Conservation (phyloP, 495 filamentous ascomycete species). For the Penicillium lagena region DNA sequence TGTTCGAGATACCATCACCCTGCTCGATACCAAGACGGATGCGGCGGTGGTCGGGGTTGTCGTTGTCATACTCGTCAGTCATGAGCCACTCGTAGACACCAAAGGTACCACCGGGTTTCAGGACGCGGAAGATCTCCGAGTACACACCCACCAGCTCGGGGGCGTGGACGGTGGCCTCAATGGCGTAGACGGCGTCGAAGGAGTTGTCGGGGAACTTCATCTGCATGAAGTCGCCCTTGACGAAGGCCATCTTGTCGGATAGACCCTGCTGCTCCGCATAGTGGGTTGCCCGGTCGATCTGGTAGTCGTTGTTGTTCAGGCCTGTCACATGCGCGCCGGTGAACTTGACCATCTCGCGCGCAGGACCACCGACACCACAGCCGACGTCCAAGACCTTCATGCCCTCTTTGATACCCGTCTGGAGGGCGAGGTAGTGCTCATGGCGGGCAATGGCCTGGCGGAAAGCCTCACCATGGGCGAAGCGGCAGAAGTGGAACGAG, state of each 20-base stretch:
- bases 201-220: conserved; percentile 89
- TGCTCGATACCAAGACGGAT: conserved; percentile 95
- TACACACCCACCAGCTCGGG: conserved; percentile 94
- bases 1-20: conserved; percentile 97
- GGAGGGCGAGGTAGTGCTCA: conserved; percentile 94
- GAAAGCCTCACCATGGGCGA: conserved; percentile 82
- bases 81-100: conserved; percentile 99
- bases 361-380: conserved; percentile 96
- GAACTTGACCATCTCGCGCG: conserved; percentile 95
- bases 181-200: conserved; percentile 97
- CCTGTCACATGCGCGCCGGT: conserved; percentile 83
- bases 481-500: conserved; percentile 98
- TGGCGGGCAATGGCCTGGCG: conserved; percentile 92
- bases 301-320: conserved; percentile 99
- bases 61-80: conserved; percentile 92
- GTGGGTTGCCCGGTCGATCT: conserved; percentile 86
- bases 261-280: conserved; percentile 82
- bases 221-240: conserved; percentile 99
- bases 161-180: conserved; percentile 95
- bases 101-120: conserved; percentile 94
- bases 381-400: conserved; percentile 96
- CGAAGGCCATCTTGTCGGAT: conserved; percentile 73
- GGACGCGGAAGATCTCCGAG: conserved; percentile 84
- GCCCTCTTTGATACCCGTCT: conserved; percentile 76
- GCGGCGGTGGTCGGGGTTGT: conserved; percentile 78